These are phyloP conservation scores for Kodamaea hsintzibuensis DNA, from an alignment of 805 yeast species.

Conservation along the genomic window DNA sequence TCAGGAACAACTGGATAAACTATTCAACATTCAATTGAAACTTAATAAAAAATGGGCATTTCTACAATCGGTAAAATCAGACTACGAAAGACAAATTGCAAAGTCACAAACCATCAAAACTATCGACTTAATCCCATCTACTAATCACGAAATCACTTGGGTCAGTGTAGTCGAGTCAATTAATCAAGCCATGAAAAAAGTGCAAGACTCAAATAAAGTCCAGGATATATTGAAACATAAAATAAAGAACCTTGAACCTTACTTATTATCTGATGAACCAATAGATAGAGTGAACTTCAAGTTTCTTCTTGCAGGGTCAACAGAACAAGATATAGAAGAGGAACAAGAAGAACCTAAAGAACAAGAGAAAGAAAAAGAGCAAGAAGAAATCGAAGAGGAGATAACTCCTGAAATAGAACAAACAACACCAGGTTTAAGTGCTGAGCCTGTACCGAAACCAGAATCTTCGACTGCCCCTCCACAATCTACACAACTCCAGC, in stretches of 20 bases:
- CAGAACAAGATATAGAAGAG: neutral
- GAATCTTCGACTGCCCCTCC: neutral
- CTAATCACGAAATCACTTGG: conserved; percentile 20
- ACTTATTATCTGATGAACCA: conserved; percentile 49
- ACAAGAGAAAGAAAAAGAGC: conserved; percentile 3
- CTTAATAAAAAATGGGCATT: conserved; percentile 23
- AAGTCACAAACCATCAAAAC: conserved; percentile 12
- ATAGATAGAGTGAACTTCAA: conserved; percentile 45
- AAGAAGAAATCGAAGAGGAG: conserved; percentile 15
- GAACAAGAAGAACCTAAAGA: conserved; percentile 5
- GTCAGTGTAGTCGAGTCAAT: conserved; percentile 29
- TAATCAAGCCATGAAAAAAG: conserved; percentile 32
- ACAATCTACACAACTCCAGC: neutral
- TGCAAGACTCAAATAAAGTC: conserved; percentile 33
- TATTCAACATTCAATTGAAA: neutral
- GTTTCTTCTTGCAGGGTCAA: conserved; percentile 12
- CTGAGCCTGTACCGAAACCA: neutral
- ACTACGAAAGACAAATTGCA: conserved; percentile 26
- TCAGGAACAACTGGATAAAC: neutral
- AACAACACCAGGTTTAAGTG: neutral
- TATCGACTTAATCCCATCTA: conserved; percentile 10
- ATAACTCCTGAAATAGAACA: too few species aligned
- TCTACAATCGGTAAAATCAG: conserved; percentile 31
- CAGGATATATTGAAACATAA: conserved; percentile 33
- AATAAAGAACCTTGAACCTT: conserved; percentile 50